phyloP scores from a whole-genome alignment of 257 asterid genomes.

The Jacaranda copaia region DNA sequence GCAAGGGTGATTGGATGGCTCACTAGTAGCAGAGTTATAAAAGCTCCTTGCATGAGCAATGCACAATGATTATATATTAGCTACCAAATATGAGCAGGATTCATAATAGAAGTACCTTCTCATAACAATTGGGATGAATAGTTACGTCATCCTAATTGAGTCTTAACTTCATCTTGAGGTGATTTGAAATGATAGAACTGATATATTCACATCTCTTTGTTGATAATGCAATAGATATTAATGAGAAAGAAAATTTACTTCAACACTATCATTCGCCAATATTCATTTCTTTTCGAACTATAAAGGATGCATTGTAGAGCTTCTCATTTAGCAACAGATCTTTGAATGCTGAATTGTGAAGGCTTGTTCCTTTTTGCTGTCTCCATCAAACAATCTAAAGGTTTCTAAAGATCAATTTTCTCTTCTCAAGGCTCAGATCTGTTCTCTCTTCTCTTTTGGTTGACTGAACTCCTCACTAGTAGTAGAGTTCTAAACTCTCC shows the following conservation, averaged over 20 bases:
- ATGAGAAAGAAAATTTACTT: slow-evolving; percentile 5
- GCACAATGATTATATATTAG: too few species aligned
- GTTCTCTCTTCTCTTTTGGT: slow-evolving; percentile 60
- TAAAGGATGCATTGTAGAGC: slow-evolving; percentile 29
- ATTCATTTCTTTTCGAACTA: not conserved
- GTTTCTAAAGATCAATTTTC: slow-evolving; percentile 90
- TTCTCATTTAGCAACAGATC: slow-evolving; percentile 68
- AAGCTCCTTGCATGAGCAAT: too few species aligned
- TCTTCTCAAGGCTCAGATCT: slow-evolving; percentile 72
- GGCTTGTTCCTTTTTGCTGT: slow-evolving; percentile 93
- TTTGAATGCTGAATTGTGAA: slow-evolving; percentile 61
- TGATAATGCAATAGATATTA: slow-evolving; percentile 47
- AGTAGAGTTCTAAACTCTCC: slow-evolving; percentile 55
- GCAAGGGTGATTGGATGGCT: slow-evolving; percentile 56
- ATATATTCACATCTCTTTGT: too few species aligned
- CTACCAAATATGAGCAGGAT: too few species aligned
- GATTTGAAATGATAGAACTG: slow-evolving; percentile 79
- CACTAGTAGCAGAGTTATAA: slow-evolving; percentile 69
- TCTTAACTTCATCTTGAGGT: slow-evolving; percentile 85
- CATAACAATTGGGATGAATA: too few species aligned
- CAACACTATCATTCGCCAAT: not conserved
- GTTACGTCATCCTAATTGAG: too few species aligned
- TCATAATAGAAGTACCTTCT: too few species aligned
- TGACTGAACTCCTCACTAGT: slow-evolving; percentile 69
- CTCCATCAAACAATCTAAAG: slow-evolving; percentile 92